Base-by-base conservation (phyloP, 768 basidiomycete species). In the Podaxis carcinomalis region DNA sequence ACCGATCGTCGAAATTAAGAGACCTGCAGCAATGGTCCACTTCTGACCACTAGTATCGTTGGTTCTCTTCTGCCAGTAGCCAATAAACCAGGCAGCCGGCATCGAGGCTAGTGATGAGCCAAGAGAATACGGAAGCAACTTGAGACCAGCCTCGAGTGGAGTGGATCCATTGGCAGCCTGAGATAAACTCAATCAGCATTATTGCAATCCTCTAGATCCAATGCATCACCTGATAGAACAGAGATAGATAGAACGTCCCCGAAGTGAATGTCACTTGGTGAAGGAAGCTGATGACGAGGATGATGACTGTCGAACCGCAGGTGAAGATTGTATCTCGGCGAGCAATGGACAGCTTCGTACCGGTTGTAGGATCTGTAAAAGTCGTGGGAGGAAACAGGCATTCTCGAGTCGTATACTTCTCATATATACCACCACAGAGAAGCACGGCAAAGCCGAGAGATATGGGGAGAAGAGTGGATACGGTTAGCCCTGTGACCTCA, bases 71-170 rank as follows among this genome's bases (percentile, higher is more conserved):
- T 90, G 87, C 78, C 80, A 83, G 63, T 82, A 84, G 51, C 80
- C 84, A 66, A 93, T 89, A 66, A 89, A 80, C 89, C 89, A 90
- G n/a, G 92, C 90, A 39, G 83, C 88, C 23, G 92, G 90, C 78
- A 94, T 86, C 10, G 92, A 93, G 46, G 92, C 88, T 60, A 93
- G 69, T 23, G 92, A 92, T 36, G 92, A 89, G 54, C 91, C 92
- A 55, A 93, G 83, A 52, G 92, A 90, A 75, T 92, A 93, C 10
- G 92, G 90, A 58, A 94, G 78, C 73, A 92, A 80, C 69, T 84
- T 82, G 21, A 92, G 69, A 9, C 90, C 92, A 62, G 92, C 87
- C 70, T 85, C 72, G 50, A 93, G 69, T 11, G 89, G 90, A n/a
- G 83, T 83, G 21, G 81, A 82, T 25, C 86, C 85, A 69, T 88